A percentile compares a stretch with the other conserved stretches of the same genome.
Conservation (phyloP, 805 yeast species). For the Candida patagonica region DNA sequence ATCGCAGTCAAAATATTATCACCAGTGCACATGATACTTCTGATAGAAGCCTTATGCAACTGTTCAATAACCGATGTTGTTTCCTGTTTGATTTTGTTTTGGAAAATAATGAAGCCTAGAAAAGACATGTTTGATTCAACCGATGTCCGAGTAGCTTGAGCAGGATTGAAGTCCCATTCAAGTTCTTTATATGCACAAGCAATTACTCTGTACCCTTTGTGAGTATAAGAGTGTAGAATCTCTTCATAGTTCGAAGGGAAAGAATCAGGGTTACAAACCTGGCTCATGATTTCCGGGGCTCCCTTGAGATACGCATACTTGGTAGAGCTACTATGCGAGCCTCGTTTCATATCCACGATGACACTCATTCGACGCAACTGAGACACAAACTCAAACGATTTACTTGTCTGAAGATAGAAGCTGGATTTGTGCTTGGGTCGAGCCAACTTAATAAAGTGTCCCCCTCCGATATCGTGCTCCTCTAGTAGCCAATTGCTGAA, state of each 20-base stretch:
- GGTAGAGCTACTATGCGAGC: slow-evolving; percentile 8
- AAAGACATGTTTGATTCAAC: slow-evolving; percentile 65
- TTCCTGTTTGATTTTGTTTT: slow-evolving; percentile 72
- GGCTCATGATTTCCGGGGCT: slow-evolving; percentile 89
- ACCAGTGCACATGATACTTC: slow-evolving; percentile 96
- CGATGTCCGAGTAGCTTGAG: slow-evolving; percentile 38
- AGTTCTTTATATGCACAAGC: slow-evolving; percentile 73
- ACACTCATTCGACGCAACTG: slow-evolving; percentile 87
- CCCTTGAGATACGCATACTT: slow-evolving; percentile 68
- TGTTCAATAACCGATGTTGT: slow-evolving; percentile 53
- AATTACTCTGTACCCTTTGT: slow-evolving; percentile 88
- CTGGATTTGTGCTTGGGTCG: slow-evolving; percentile 11
- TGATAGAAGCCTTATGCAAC: slow-evolving; percentile 57
- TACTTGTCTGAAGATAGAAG: slow-evolving; percentile 9
- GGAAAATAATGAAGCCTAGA: slow-evolving; percentile 85
- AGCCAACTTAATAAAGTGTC: slow-evolving; percentile 10
- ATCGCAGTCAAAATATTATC: slow-evolving; percentile 92
- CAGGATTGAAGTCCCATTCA: slow-evolving; percentile 19
- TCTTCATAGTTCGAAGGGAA: slow-evolving; percentile 71
- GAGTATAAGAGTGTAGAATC: slow-evolving; percentile 75
- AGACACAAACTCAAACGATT: slow-evolving; percentile 74
- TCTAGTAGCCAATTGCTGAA: slow-evolving; percentile 70
- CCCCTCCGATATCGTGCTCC: slow-evolving; percentile 42
- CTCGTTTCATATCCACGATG: slow-evolving; percentile 41
- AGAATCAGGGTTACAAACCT: slow-evolving; percentile 60